phyloP scores from a whole-genome alignment of 192 early-diverging fungal genomes.

The Pilobolus umbonatus region DNA sequence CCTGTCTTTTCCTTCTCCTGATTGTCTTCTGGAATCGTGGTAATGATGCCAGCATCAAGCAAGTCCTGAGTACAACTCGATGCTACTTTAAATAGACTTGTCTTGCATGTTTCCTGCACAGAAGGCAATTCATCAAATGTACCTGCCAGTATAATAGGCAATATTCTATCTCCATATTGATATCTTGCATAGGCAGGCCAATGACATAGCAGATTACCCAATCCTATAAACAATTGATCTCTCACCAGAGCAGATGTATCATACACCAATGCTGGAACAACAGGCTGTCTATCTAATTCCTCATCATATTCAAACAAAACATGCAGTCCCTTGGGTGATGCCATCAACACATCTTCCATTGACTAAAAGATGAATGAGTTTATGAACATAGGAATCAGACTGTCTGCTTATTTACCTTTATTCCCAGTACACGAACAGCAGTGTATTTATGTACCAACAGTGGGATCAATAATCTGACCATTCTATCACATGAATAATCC shows the following conservation, averaged over 20 bases:
- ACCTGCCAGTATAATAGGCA: slow-evolving; percentile 18
- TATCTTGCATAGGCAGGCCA: slow-evolving; percentile 14
- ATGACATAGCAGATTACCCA: slow-evolving; percentile 3
- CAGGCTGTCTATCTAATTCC: neutral
- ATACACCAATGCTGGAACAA: neutral
- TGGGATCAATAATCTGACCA: neutral
- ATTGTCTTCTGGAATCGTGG: neutral
- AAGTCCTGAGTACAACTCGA: slow-evolving; percentile 7
- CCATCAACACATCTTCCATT: neutral
- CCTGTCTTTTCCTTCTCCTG: neutral
- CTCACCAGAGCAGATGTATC: slow-evolving; percentile 11
- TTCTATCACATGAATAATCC: slow-evolving; percentile 6
- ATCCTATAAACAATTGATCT: neutral
- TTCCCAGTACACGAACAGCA: slow-evolving; percentile 15
- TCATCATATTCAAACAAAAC: slow-evolving; percentile 8
- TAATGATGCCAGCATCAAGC: slow-evolving; percentile 6
- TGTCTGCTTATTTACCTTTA: slow-evolving; percentile 1
- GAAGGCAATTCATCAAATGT: slow-evolving; percentile 5
- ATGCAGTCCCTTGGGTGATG: neutral
- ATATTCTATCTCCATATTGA: slow-evolving; percentile 2
- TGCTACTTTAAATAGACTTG: neutral
- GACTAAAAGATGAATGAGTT: no score
- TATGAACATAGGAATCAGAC: no score
- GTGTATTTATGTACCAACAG: slow-evolving; percentile 10
- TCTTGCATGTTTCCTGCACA: neutral